A percentile compares a stretch with the other conserved stretches of the same genome.
Conservation (phyloP, 1,139 yeast species). For the Geotrichum fermentans region DNA sequence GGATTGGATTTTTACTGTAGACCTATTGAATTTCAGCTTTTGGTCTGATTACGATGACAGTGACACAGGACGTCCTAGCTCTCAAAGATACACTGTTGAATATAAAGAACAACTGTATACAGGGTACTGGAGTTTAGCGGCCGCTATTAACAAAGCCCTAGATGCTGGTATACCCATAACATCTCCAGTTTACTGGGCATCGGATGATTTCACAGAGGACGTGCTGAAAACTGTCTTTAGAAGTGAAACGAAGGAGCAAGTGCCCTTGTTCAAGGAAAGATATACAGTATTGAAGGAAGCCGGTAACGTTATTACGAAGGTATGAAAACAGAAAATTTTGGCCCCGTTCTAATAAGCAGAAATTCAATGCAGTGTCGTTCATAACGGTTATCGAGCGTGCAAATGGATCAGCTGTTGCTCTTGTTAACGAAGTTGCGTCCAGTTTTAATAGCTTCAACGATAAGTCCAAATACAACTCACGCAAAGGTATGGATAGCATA, state of each 20-base stretch:
- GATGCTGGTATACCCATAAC: constrained; percentile 40
- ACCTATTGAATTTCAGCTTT: constrained; percentile 42
- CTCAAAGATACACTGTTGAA: constrained; percentile 36
- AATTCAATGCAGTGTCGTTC: constrained; percentile 25
- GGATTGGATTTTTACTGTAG: constrained; percentile 43
- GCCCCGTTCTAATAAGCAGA: constrained; percentile 11
- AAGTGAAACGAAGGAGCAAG: constrained; percentile 33
- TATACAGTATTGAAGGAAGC: constrained; percentile 38
- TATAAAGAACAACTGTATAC: constrained; percentile 38
- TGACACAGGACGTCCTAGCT: constrained; percentile 34
- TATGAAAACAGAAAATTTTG: constrained; percentile 14
- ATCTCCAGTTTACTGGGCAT: constrained; percentile 36
- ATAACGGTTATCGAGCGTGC: constrained; percentile 30
- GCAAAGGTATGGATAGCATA: constrained; percentile 15
- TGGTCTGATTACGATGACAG: constrained; percentile 39
- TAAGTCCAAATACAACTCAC: constrained; percentile 30
- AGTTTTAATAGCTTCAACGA: constrained; percentile 39
- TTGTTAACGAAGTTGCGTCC: constrained; percentile 33
- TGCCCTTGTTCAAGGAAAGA: constrained; percentile 39
- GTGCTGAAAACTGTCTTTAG: constrained; percentile 32
- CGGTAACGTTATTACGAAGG: constrained; percentile 30
- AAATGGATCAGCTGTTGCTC: constrained; percentile 33
- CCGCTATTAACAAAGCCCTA: constrained; percentile 42
- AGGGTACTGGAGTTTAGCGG: constrained; percentile 45
- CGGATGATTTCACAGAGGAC: constrained; percentile 30